These are phyloP conservation scores for Thermothielavioides terrestris DNA, from an alignment of 495 filamentous ascomycete genomes.

Conservation along the genomic window DNA sequence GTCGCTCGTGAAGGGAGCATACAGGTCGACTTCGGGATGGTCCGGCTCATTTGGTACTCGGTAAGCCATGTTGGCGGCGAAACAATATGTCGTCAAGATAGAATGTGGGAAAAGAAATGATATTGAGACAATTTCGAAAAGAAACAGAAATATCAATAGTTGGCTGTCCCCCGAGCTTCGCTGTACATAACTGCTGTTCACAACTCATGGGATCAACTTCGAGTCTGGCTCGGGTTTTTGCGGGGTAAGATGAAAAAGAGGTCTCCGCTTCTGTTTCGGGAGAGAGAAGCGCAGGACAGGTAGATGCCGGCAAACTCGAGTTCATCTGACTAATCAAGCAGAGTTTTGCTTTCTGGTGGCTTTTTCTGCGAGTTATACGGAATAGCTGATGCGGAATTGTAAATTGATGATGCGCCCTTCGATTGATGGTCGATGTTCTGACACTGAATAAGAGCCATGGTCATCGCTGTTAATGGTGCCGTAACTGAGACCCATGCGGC, in stretches of 20 bases:
- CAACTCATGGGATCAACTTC: not conserved
- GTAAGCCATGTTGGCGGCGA: not conserved
- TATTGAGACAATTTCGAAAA: not conserved
- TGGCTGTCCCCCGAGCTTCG: too few relatives aligned
- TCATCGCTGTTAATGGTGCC: too few relatives aligned
- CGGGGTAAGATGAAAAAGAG: not conserved
- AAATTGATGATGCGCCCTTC: not conserved
- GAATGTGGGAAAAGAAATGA: too few relatives aligned
- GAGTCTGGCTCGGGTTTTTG: not conserved
- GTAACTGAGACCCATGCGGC: too few relatives aligned
- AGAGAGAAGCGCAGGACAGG: not conserved
- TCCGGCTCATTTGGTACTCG: slow-evolving; percentile 12
- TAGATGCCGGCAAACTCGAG: not conserved
- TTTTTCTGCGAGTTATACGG: too few relatives aligned
- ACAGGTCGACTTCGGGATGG: slow-evolving; percentile 26
- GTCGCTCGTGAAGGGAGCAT: slow-evolving; percentile 35
- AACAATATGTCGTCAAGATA: too few relatives aligned
- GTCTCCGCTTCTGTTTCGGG: not conserved
- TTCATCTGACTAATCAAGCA: not conserved
- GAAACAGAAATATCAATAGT: too few relatives aligned
- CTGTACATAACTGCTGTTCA: too few relatives aligned
- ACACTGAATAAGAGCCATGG: too few relatives aligned
- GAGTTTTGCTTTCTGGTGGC: too few relatives aligned
- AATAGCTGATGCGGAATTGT: too few relatives aligned
- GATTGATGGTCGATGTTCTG: too few relatives aligned